Evolutionary conservation across 2,329 filamentous ascomycete species (phyloP).

Genomic region (Colletotrichum sp.): DNA sequence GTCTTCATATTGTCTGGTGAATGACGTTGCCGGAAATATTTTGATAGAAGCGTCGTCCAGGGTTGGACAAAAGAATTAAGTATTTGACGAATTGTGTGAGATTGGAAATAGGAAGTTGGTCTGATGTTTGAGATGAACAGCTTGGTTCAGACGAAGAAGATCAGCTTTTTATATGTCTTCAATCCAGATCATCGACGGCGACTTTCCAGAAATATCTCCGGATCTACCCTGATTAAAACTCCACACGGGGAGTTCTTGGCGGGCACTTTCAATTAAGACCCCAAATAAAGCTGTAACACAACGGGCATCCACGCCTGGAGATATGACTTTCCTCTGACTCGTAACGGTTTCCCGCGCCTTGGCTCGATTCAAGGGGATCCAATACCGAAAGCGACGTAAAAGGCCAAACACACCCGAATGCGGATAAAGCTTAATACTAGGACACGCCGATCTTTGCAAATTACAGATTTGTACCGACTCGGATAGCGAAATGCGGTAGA

Average conservation of each 20-base stretch:
- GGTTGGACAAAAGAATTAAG: too few relatives aligned
- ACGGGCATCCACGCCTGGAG: background rate
- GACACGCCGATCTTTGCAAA: background rate
- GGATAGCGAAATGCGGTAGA: too few relatives aligned
- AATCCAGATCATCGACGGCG: rapidly evolving
- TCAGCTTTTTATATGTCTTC: rapidly evolving
- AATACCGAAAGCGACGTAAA: background rate
- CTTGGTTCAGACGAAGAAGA: rapidly evolving
- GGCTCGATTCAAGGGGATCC: rapidly evolving
- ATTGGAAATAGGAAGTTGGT: background rate
- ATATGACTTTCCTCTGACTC: rapidly evolving
- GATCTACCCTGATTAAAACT: background rate
- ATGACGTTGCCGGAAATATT: background rate
- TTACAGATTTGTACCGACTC: background rate
- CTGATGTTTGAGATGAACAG: background rate
- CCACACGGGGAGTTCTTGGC: background rate
- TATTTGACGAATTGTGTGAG: rapidly evolving
- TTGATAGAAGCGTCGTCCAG: rapidly evolving
- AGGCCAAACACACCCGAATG: background rate
- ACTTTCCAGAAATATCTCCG: background rate
- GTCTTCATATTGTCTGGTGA: background rate
- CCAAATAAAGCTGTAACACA: background rate
- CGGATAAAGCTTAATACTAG: rapidly evolving
- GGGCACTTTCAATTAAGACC: background rate
- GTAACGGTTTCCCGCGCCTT: background rate